Evolutionary conservation across 352 stramenopile species (phyloP).

Genomic region (Aphanomyces invadans): DNA sequence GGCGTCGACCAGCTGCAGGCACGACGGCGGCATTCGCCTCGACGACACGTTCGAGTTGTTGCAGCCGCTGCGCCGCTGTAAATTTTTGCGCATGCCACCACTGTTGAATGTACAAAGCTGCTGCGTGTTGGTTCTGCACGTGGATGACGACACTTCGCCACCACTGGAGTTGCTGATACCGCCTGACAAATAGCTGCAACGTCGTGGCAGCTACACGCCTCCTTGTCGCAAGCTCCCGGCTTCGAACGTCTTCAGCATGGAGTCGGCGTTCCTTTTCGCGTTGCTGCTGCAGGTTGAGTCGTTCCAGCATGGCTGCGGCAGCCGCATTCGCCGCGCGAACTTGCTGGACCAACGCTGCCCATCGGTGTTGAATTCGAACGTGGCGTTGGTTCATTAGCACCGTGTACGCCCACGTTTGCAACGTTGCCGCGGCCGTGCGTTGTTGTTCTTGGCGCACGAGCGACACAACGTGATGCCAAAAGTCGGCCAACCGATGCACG

Average conservation of each 20-base stretch:
- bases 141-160: conserved; percentile 23
- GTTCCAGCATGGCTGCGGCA: not conserved
- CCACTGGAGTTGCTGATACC: conserved; percentile 27
- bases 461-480: not conserved
- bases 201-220: not conserved
- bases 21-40: too few relatives aligned
- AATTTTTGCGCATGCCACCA: not conserved
- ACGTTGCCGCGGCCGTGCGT: not conserved
- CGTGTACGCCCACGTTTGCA: not conserved
- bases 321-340: not conserved
- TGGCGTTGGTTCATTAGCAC: not conserved
- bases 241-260: too few relatives aligned
- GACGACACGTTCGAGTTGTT: too few relatives aligned
- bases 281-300: not conserved
- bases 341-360: not conserved
- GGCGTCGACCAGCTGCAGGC: too few relatives aligned
- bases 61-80: too few relatives aligned
- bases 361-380: not conserved
- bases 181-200: conserved; percentile 10
- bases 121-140: conserved; percentile 2
- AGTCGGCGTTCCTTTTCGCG: not conserved
- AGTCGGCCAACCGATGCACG: not conserved
- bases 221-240: not conserved
- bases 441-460: not conserved
- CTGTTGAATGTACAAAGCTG: conserved; percentile 11